Evolutionary conservation across 331 rosid species (phyloP).

Genomic region (Spiraea crenata): DNA sequence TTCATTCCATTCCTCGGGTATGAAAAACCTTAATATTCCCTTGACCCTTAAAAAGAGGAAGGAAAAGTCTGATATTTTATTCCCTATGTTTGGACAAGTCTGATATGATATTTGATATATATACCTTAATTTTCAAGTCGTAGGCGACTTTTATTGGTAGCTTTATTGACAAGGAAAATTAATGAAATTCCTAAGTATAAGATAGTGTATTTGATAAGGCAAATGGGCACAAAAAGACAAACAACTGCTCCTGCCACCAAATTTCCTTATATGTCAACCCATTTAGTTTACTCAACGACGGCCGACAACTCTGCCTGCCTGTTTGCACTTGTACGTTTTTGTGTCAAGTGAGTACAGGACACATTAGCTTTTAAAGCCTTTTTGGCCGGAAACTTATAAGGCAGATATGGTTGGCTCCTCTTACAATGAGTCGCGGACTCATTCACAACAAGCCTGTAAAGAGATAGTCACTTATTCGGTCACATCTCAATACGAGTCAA

Average conservation of each 20-base stretch:
- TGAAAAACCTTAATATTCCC: slow-evolving; percentile 1
- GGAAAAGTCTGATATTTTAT: neutral
- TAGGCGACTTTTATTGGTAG: neutral
- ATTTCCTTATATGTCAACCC: neutral
- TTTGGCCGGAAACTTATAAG: neutral
- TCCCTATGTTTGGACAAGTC: neutral
- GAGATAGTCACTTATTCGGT: no score
- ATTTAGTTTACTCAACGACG: neutral
- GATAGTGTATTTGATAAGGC: neutral
- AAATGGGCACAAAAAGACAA: neutral
- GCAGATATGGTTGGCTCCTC: no score
- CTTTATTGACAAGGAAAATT: neutral
- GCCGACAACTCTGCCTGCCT: no score
- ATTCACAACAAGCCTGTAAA: no score
- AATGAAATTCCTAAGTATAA: no score
- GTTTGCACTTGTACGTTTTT: no score
- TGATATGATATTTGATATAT: neutral
- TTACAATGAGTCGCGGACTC: no score
- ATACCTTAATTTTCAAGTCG: neutral
- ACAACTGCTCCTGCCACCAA: neutral
- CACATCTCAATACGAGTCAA: no score
- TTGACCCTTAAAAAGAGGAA: neutral
- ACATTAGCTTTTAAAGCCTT: neutral
- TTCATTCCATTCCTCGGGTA: neutral
- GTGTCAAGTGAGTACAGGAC: neutral